Evolutionary conservation across 208 protist species (phyloP), one percentile per base, ranked within the genome.

Genomic region (Leishmania braziliensis): DNA sequence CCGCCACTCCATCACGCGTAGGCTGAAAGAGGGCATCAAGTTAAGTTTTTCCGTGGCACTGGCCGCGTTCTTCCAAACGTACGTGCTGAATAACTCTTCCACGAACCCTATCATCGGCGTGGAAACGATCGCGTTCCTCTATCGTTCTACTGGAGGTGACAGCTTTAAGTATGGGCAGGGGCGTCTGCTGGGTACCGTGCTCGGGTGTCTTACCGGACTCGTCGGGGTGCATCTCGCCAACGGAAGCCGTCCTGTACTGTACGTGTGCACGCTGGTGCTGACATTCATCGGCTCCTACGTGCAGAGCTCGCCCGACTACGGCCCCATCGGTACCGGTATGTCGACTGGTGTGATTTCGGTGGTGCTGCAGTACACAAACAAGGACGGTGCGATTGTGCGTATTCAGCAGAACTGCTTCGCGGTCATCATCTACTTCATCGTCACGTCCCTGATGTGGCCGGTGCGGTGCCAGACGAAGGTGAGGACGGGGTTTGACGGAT

Each of bases 371-470:
- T 97, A 95, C 77, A 36, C 50, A 8, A 87, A 91, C 63, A 48
- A 78, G 48, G 65, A 68, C 62, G 79, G 85, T 18, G 94, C 94
- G 3, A 95, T 96, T 77, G 84, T 90, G n/a, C 94, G 94, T 84
- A 97, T 97, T 75, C 86, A 97, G 79, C 94, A 97, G 82, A 97
- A 96, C 85, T 92, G 92, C 74, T 97, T 97, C 72, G 91, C 94
- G 69, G 94, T 97, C 79, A 84, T 96, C 65, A 89, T 95, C 54
- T 97, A 97, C 85, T 97, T 97, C 74, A 86, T 90, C 56, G 88
- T 97, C 82, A 90, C 91, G 18, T 93, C 85, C 50, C 56, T 93
- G 8, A 66, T 97, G n/a, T 97, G 94, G 92, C 94, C 94, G 23
- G 93, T 95, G 86, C 89, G 92, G 73, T 91, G 90, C 3, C 82